Conservation (phyloP, 83 land plant genomes). For the Thuja plicata region DNA sequence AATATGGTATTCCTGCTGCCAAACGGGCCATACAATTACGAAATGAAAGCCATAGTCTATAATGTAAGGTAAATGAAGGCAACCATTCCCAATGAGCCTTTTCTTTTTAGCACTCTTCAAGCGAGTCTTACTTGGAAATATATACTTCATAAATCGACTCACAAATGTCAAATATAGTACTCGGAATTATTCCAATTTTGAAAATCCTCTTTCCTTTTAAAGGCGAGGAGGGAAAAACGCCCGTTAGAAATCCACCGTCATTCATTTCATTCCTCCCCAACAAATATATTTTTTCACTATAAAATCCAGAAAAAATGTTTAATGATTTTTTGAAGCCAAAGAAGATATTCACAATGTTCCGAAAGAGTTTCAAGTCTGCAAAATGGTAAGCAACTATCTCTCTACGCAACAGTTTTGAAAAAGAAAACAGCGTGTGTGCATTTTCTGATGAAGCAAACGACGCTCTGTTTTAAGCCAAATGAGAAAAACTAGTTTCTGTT, state of each 20-base stretch:
- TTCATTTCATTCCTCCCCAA: background rate
- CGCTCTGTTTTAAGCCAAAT: background rate
- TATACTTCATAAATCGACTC: background rate
- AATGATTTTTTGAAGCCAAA: background rate
- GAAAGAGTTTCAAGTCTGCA: background rate
- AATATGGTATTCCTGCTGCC: too few relatives aligned
- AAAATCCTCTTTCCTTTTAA: background rate
- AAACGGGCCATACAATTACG: too few relatives aligned
- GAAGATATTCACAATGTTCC: background rate
- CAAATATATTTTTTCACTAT: background rate
- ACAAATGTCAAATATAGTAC: background rate
- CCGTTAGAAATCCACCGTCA: background rate
- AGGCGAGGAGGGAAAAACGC: background rate
- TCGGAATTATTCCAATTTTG: background rate
- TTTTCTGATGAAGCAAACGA: background rate
- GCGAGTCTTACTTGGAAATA: background rate
- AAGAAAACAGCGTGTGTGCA: too few relatives aligned
- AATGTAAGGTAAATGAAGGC: too few relatives aligned
- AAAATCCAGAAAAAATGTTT: background rate
- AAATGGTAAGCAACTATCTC: slow-evolving; percentile 8
- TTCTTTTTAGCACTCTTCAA: too few relatives aligned
- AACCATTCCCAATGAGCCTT: too few relatives aligned
- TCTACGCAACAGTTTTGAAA: background rate
- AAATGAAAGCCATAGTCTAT: too few relatives aligned
- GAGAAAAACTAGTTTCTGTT: too few relatives aligned